Conservation (phyloP, 345 rosid genomes). For the Gossypium raimondii region DNA sequence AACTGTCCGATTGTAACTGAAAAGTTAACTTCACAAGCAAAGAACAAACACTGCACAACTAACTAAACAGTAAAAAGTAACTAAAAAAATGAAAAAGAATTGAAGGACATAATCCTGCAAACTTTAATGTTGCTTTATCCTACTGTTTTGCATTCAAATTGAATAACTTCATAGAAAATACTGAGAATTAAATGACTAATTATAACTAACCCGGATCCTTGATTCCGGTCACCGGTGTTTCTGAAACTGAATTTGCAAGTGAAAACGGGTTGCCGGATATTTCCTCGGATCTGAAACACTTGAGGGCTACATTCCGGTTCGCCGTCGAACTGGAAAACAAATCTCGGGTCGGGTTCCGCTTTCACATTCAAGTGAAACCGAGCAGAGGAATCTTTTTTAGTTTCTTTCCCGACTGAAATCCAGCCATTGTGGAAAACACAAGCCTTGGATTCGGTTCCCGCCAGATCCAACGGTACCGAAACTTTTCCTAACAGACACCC, state of each 20-base stretch:
- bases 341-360: constrained; percentile 86
- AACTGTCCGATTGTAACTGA: constrained; percentile 30
- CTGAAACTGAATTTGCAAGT: constrained; percentile 89
- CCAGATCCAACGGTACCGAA: constrained; percentile 67
- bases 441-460: constrained; percentile 48
- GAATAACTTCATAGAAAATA: not conserved
- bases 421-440: constrained; percentile 70
- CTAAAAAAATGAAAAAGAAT: not conserved
- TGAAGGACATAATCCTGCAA: not conserved
- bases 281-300: constrained; percentile 83
- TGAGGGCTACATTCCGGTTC: constrained; percentile 98
- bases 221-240: constrained; percentile 60
- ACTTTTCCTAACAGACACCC: constrained; percentile 71
- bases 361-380: constrained; percentile 68
- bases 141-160: constrained; percentile 9
- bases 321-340: constrained; percentile 94
- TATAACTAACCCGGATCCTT: constrained; percentile 58
- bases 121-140: not conserved
- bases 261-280: constrained; percentile 83
- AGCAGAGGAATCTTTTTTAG: constrained; percentile 44
- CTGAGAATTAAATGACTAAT: too few species aligned
- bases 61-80: not conserved
- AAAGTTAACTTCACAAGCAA: constrained; percentile 16
- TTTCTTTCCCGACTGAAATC: constrained; percentile 60
- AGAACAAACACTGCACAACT: not conserved